Evolutionary conservation across 257 asterid genomes (phyloP), one percentile per base, ranked within the genome.

Genomic region (Nicotiana otophora): DNA sequence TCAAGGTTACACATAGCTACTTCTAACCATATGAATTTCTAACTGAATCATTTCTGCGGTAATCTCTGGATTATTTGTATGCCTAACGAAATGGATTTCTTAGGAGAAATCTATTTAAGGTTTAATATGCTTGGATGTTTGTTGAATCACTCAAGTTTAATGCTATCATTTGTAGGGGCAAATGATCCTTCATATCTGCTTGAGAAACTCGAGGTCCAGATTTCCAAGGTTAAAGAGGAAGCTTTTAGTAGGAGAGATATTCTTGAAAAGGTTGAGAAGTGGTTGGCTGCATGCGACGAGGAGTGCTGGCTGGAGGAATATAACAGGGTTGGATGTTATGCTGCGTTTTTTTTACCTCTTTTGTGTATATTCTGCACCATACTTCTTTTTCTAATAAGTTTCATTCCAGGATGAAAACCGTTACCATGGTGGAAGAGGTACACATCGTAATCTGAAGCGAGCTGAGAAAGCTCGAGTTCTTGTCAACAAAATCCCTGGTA

Each of bases 261-360:
- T 82, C 93, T 96, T 76, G 99, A 96, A 80, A 94, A 90, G 92
- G 88, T 92, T 78, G 95, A 94, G 62, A 96, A 94, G 86, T 96
- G 99, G 98, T 72, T 93, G 85, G 87, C 86, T 57, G 97, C 99
- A 57, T 91, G 99, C 83, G 97, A 92, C 72, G 97, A 95, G 88
- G 97, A 94, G 87, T 19, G 87, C 87, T 96, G 99, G 99, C 91
- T 96, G 82, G 99, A 94, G 89, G 98, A 96, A 86, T 96, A 94
- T 91, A 94, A 87, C 78, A 91, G 97, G 98, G 98, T 94, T 74
- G 64, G 93, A 85, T 60, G 23, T 85, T 67, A 77, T 74, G 8
- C 26, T 36, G 77, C 74, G 51, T 15, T 34, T 72, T 34, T 17
- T 46, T 14, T 2, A 31, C 70, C 42, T 69, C 34, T 46, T 74